phyloP scores from a whole-genome alignment of 139 green algal species.

The Coelastrella sp. region DNA sequence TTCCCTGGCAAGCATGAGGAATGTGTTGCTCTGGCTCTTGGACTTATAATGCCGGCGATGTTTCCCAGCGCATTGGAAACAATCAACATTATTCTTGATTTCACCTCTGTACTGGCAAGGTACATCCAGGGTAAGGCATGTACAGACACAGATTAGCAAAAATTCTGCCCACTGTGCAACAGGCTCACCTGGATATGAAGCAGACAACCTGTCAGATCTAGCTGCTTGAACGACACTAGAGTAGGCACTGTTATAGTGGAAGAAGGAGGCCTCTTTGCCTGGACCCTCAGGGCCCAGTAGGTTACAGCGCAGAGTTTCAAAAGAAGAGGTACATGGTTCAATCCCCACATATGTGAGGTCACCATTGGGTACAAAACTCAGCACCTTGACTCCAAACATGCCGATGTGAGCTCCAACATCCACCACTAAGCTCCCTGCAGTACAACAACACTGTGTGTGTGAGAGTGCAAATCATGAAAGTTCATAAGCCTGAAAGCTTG shows the following conservation, averaged over 20 bases:
- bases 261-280: not conserved
- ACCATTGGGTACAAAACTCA: not conserved
- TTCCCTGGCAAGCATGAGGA: no score
- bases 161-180: not conserved
- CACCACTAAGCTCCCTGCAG: not conserved
- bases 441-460: not conserved
- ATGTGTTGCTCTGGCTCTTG: no score
- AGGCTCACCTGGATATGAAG: not conserved
- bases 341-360: not conserved
- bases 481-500: not conserved
- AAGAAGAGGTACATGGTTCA: not conserved
- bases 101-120: no score
- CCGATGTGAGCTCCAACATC: not conserved
- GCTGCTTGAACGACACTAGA: not conserved
- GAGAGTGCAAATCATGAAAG: not conserved
- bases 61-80: no score
- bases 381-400: not conserved
- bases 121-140: no score
- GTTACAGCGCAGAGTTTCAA: not conserved
- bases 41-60: no score
- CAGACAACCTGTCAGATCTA: not conserved
- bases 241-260: not conserved
- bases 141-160: no score
- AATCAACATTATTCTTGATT: no score
- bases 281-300: not conserved